Evolutionary conservation across 345 rosid species (phyloP), one percentile per base, ranked within the genome.

Genomic region (Gossypium bickii): DNA sequence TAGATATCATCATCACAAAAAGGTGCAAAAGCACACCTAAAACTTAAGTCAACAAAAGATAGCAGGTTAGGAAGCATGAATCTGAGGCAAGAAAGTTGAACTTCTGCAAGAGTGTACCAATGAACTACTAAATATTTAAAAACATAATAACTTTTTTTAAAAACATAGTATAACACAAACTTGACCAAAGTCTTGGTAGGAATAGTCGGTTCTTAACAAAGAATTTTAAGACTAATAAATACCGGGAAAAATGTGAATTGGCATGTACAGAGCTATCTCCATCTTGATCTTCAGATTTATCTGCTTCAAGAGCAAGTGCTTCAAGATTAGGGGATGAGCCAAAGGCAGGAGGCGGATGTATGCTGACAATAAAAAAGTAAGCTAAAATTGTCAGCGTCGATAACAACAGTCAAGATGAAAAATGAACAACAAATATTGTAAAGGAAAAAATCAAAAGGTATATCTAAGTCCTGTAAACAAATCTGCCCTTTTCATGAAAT

Each of bases 291-390:
- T 81, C 80, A 71, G 78, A 67, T 52, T 75, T 75, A 82, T 66
- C 85, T 45, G 86, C 88, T 74, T 84, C 91, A 66, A 92, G 92
- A 8, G 92, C 97, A 78, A 92, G 93, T 25, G 95, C 93, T 87
- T 92, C 97, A 57, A 92, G 97, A 84, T 92, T 92, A 57, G 93
- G 97, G 1, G 97, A 94, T 66, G 98, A 94, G 71, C 98, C 97
- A 80, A 94, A 94, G 25, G 98, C 92, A 72, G 98, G 98, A 1
- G 97, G 97, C n/a, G 98, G 97, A 83, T 88, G 98, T 71, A 87
- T 77, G 89, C 97, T 94, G 92, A 65, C 41, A 81, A 82, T 75
- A 72, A 71, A 76, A 85, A 86, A 73, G 51, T 67, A 78, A 65
- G 43, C 63, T 22, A 29, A 8, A 27, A 7, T 38, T 73, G 58